These are phyloP conservation scores for Arachis stenosperma DNA, from an alignment of 306 rosid species.

Conservation along the genomic window DNA sequence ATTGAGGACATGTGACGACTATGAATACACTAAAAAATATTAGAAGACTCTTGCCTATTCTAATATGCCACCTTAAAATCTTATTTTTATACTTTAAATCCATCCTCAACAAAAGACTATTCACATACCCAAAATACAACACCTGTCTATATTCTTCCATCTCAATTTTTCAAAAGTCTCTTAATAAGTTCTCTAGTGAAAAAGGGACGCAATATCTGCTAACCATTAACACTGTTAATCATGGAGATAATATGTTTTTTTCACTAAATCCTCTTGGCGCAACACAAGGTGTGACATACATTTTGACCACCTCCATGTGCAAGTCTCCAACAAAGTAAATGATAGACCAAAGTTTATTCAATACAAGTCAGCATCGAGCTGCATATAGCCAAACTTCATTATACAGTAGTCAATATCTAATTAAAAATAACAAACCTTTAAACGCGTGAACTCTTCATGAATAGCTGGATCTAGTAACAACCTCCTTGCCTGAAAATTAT, in stretches of 20 bases:
- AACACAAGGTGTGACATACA: slow-evolving; percentile 24
- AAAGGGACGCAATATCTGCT: slow-evolving; percentile 5
- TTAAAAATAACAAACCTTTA: slow-evolving; percentile 64
- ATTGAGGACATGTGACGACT: background rate
- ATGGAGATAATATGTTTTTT: background rate
- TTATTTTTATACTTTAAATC: background rate
- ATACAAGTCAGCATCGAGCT: slow-evolving; percentile 26
- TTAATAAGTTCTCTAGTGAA: slow-evolving; percentile 1
- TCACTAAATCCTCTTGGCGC: slow-evolving; percentile 5
- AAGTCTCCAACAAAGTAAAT: background rate
- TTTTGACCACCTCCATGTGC: slow-evolving; percentile 4
- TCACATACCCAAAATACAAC: background rate
- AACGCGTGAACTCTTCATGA: slow-evolving; percentile 91
- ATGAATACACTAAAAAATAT: slow-evolving; percentile 14
- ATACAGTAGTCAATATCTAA: no score
- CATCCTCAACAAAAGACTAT: background rate
- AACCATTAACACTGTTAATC: slow-evolving; percentile 6
- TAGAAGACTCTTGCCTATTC: slow-evolving; percentile 20
- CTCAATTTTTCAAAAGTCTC: background rate
- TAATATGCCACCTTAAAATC: slow-evolving; percentile 2
- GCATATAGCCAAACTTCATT: background rate
- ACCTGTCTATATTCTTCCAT: slow-evolving; percentile 3
- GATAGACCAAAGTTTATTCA: slow-evolving; percentile 5
- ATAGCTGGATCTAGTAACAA: slow-evolving; percentile 93
- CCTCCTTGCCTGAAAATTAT: slow-evolving; percentile 75